Evolutionary conservation across 1,139 yeast genomes (phyloP), one percentile per base, ranked within the genome.

Genomic region (Saccharomyces hybrid): DNA sequence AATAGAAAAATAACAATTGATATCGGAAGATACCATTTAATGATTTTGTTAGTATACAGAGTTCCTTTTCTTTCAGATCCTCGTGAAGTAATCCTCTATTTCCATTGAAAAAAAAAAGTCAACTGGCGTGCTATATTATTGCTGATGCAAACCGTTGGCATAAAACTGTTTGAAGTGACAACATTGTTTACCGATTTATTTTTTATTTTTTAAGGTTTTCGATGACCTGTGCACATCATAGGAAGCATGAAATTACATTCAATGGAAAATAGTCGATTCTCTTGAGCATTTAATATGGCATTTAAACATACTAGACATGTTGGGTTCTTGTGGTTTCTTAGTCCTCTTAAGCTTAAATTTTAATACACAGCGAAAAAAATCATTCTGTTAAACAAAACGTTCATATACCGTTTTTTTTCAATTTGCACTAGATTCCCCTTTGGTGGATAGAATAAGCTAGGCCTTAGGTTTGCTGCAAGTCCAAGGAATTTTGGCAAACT

Each of bases 1-100:
- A 46, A 51, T 52, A 5, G 24, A 60, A 59, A 55, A 57, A 54
- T 42, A 42, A 16, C 26, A 27, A 9, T 51, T 2, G 28, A 38
- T 16, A 48, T 31, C 11, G 44, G 7, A 19, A 9, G 44, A 38
- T 4, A 51, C 5, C 44, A 14, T 4, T 14, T 16, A 9, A 5
- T 11, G 11, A 38, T 38, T 11, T 9, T 6, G 31, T 28, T 28
- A 32, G 38, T 32, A 32, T 32, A 11, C 38, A n/a, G 38, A 24
- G 26, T 24, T 32, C 38, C 16, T 32, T 32, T 5, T 32, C 12
- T 32, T 32, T 32, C 26, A 24, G 6, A 24, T 24, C 26, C 38
- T 32, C 12, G 6, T n/a, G 12, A 32, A 2, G 38, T 32, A 1
- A 32, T 32, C 38, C 16, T 32, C 16, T 24, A 32, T 32, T 32